These are phyloP conservation scores for Penicillium paradoxum DNA, from an alignment of 495 filamentous ascomycete genomes.

Conservation along the genomic window DNA sequence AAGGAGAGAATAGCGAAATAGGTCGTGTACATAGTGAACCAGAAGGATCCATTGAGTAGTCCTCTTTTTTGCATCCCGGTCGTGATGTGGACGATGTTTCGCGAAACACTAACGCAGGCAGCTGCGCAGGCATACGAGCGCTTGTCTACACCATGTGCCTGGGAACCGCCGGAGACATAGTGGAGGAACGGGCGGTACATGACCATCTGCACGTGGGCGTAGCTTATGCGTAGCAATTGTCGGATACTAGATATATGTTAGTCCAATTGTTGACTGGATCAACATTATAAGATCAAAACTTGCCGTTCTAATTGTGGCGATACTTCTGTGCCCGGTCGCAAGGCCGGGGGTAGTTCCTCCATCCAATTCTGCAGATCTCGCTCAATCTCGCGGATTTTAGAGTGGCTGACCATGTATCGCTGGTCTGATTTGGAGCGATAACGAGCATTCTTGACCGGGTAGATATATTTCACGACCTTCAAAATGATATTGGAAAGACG, in stretches of 20 bases:
- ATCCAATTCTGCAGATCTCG: slow-evolving; percentile 79
- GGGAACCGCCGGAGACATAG: slow-evolving; percentile 72
- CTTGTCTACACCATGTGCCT: slow-evolving; percentile 69
- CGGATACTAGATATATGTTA: slow-evolving; percentile 55
- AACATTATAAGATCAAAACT: slow-evolving; percentile 14
- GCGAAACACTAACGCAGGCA: slow-evolving; percentile 84
- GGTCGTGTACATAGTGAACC: slow-evolving; percentile 94
- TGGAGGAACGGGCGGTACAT: slow-evolving; percentile 94
- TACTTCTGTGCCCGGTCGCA: slow-evolving; percentile 72
- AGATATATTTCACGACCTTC: slow-evolving; percentile 85
- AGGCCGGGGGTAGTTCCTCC: slow-evolving; percentile 65
- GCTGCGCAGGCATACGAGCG: slow-evolving; percentile 87
- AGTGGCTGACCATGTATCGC: slow-evolving; percentile 81
- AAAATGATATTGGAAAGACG: slow-evolving; percentile 69
- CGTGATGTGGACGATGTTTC: slow-evolving; percentile 91
- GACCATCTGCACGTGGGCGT: slow-evolving; percentile 89
- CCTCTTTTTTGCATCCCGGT: slow-evolving; percentile 81
- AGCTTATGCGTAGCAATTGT: slow-evolving; percentile 81
- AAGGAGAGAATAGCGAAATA: slow-evolving; percentile 92
- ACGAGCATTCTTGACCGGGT: slow-evolving; percentile 71
- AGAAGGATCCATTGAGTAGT: slow-evolving; percentile 83
- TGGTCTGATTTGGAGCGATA: slow-evolving; percentile 48
- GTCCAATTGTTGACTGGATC: neutral
- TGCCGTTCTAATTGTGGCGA: slow-evolving; percentile 72
- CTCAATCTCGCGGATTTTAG: slow-evolving; percentile 87